Base-by-base conservation (phyloP, 2,329 filamentous ascomycete genomes). In the Leptographium wingfieldii region DNA sequence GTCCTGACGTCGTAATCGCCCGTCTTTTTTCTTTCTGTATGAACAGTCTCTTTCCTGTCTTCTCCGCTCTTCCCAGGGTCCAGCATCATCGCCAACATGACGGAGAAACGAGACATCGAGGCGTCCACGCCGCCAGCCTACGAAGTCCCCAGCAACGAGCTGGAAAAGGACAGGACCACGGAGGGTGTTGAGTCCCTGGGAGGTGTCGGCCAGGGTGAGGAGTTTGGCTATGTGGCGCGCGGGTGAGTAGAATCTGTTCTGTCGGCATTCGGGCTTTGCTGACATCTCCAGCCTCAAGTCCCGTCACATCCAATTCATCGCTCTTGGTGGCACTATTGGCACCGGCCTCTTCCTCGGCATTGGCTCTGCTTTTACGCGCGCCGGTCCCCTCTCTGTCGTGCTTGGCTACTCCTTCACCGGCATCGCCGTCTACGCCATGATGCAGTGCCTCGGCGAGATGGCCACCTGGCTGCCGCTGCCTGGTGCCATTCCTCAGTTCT, bases 401-500 rank as follows among this genome's bases (percentile, higher is more conserved):
- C 68, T 80, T 53, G 69, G 74, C 62, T 73, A 74, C 64, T 73
- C 73, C 65, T 65, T 71, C 14, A 73, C 79, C 60, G 71, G 80
- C 56, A 70, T 74, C 55, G 72, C 76, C 52, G 64, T 79, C 66
- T 70, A 79, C 60, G 72, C 71, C 64, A 69, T 71, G 58, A 71
- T 76, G 63, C 63, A 66, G 61, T 63, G 60, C 66, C 78, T 85
- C 59, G 77, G 76, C 25, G 80, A 83, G 69, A 80, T 86, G 73
- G 80, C 82, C 27, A 77, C 83, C 38, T 85, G 82, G 73, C 76
- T 86, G 57, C 80, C 83, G 3, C 70, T 84, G 63, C 74, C 80
- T 33, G 77, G 79, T n/a, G 77, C 77, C 5, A 75, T 80, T 9
- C 74, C 77, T 5, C 69, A 77, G 29, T 80, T 79, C 56, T 76